Base-by-base conservation (phyloP, 169 alveolate genomes). In the Plasmodium sp. region DNA sequence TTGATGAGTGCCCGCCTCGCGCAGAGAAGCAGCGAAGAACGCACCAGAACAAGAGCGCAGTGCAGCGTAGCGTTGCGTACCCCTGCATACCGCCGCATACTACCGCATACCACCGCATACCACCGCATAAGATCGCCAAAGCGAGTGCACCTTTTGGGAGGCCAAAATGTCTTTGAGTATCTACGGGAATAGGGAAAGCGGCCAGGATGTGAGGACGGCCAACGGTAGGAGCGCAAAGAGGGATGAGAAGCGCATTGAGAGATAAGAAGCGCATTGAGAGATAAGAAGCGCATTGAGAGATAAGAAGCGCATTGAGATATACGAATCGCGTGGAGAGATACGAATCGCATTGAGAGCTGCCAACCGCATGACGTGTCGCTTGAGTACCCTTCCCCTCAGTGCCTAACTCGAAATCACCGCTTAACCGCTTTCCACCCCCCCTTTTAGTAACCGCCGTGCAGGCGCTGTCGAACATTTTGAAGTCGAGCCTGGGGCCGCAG, bases 401-500 rank as follows among this genome's bases (percentile, higher is more conserved):
- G 62, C 16, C 2, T 7, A 14, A 51, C 3, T 51, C 22, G 22
- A 22, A 12, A 14, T n/a, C 4, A 51, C 62, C 62, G 3, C 12
- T 1, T 51, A 51, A 14, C 81, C 33, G 67, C 27, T 84, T 39
- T 51, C 27, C 0, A 0, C 10, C 48, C 33, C 2, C 6, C 51
- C 43, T 1, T 80, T 84, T 93, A 97, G 99, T 98, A 84, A 98
- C 98, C 95, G 99, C 99, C 31, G 99, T 98, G 58, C 98, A 96
- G 97, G 99, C 99, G 36, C 94, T 99, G 67, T 99, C 99, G 34
- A 99, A 99, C 95, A 98, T 99, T 45, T 98, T 99, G 83, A 98
- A 98, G 95, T 97, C 99, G 34, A 98, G 99, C 18, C 97, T 99
- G 90, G 99, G 99, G 34, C 99, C 99, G 9, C 99, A 99, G 84